phyloP scores from a whole-genome alignment of 352 stramenopile species.

The Elongisporangium senticosum region DNA sequence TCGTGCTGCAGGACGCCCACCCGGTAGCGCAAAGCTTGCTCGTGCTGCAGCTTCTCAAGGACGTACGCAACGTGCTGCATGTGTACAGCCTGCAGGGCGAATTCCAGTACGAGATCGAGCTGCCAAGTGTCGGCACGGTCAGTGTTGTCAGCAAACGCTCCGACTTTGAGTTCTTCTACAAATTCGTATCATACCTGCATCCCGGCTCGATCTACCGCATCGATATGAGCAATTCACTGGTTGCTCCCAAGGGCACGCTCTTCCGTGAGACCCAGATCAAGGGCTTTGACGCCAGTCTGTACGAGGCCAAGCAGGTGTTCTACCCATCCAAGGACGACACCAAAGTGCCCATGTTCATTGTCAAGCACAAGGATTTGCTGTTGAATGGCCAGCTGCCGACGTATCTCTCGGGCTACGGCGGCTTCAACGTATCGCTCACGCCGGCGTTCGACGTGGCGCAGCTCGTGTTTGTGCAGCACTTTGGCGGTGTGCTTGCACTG shows the following conservation, averaged over 20 bases:
- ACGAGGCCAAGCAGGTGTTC: slow-evolving; percentile 81
- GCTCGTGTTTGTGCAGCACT: slow-evolving; percentile 89
- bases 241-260: slow-evolving; percentile 22
- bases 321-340: slow-evolving; percentile 92
- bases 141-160: slow-evolving; percentile 61
- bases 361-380: slow-evolving; percentile 73
- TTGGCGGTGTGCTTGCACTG: slow-evolving; percentile 88
- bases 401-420: slow-evolving; percentile 93
- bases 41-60: slow-evolving; percentile 75
- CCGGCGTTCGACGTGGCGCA: slow-evolving; percentile 86
- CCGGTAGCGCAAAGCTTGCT: slow-evolving; percentile 61
- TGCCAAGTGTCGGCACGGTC: slow-evolving; percentile 67
- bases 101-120: slow-evolving; percentile 68
- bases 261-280: slow-evolving; percentile 83
- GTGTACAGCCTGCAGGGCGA: slow-evolving; percentile 70
- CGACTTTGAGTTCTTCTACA: slow-evolving; percentile 84
- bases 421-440: slow-evolving; percentile 94
- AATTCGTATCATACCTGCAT: slow-evolving; percentile 86
- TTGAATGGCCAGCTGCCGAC: slow-evolving; percentile 86
- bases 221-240: slow-evolving; percentile 32
- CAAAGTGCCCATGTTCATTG: slow-evolving; percentile 94
- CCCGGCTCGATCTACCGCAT: slow-evolving; percentile 75
- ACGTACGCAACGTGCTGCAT: slow-evolving; percentile 75
- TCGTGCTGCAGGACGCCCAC: slow-evolving; percentile 73
- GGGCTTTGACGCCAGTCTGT: slow-evolving; percentile 73